Base-by-base conservation (phyloP, 805 yeast genomes). In the Metschnikowia kofuensis region DNA sequence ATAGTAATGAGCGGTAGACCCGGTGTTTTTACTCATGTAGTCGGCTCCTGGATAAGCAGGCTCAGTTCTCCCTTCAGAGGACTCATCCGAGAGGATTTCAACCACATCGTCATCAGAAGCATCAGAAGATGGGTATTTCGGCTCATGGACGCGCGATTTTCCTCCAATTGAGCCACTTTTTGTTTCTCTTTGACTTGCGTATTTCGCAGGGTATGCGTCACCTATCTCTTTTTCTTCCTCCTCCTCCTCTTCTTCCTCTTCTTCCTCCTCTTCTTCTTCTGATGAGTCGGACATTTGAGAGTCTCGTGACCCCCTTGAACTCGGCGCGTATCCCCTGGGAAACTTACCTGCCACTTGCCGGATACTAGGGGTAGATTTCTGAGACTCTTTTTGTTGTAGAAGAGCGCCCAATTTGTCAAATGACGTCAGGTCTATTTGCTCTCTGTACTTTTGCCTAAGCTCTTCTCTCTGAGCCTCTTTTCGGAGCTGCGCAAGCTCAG, bases 341-440 rank as follows among this genome's bases (percentile, higher is more conserved):
- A 30, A 30, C 32, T 30, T 30, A 12, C 32, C 32, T 12, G 32
- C 32, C 10, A 6, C 32, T 12, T 30, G 32, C 32, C 32, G 32
- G 13, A 6, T 30, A 12, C 32, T 30, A 21, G 21, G 4, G 4
- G 8, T 28, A 37, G 40, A 2, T 37, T 8, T 26, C 5, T 31
- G 13, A 10, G 11, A 10, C 4, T 14, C n/a, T 12, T 34, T 34
- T 34, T 12, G 4, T 14, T 42, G 37, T 9, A 62, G 27, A 1
- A 48, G 8, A 7, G 47, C 45, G 11, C 56, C 61, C 45, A 66
- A 54, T 49, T 60, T 58, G 29, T 57, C 60, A 36, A 66, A 65
- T 14, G 58, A 50, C n/a, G 59, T 64, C 51, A 62, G 68, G 44
- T 56, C 62, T 35, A 68, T 60, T 50, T 61, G 59, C 28, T 47